These are phyloP conservation scores for Zoysia pacifica DNA, from an alignment of 176 grass and related monocot species.

Conservation along the genomic window DNA sequence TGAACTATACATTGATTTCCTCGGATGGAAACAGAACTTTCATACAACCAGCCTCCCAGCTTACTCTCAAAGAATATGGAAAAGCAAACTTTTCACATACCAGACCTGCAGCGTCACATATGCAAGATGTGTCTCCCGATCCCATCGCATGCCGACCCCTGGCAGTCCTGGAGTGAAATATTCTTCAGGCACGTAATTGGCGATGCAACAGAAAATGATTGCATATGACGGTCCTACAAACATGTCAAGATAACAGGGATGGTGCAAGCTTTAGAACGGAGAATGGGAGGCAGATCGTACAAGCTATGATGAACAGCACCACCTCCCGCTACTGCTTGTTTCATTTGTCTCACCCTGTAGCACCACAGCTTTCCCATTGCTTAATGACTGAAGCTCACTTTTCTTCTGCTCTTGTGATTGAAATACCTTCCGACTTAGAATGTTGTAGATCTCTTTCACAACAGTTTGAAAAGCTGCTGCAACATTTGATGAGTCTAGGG, in stretches of 20 bases:
- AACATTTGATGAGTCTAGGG: slow-evolving; percentile 81
- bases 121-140: slow-evolving; percentile 31
- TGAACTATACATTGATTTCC: slow-evolving; percentile 59
- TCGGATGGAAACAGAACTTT: slow-evolving; percentile 41
- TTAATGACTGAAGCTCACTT: slow-evolving; percentile 61
- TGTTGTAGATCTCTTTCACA: slow-evolving; percentile 81
- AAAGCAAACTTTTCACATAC: slow-evolving; percentile 45
- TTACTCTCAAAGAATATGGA: slow-evolving; percentile 35
- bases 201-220: background rate
- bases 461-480: slow-evolving; percentile 71
- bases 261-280: too few species aligned
- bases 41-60: slow-evolving; percentile 43
- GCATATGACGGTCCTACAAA: slow-evolving; percentile 1
- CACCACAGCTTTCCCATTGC: slow-evolving; percentile 61
- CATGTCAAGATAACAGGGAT: background rate
- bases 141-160: background rate
- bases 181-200: background rate
- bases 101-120: slow-evolving; percentile 27
- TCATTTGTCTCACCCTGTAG: slow-evolving; percentile 57
- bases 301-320: slow-evolving; percentile 84
- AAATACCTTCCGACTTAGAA: slow-evolving; percentile 88
- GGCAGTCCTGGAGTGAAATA: slow-evolving; percentile 16
- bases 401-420: slow-evolving; percentile 77
- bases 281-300: slow-evolving; percentile 38
- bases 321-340: slow-evolving; percentile 42